Conservation (phyloP, 2,329 filamentous ascomycete genomes). For the Periconia sp. region DNA sequence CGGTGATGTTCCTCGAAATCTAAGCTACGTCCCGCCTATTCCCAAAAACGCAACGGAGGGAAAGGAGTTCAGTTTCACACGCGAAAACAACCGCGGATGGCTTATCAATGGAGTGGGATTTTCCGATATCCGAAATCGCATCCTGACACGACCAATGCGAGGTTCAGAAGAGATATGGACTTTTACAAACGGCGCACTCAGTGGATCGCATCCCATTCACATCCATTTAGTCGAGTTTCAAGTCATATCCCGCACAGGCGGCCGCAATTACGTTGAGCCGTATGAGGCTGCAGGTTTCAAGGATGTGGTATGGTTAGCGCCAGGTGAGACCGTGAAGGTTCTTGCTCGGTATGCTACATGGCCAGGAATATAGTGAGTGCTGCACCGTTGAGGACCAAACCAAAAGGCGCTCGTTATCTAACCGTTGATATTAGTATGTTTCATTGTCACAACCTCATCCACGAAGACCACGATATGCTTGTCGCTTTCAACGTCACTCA, state of each 20-base stretch:
- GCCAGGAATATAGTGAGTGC: slow-evolving; percentile 49
- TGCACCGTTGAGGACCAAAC: slow-evolving; percentile 4
- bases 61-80: slow-evolving; percentile 35
- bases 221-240: slow-evolving; percentile 63
- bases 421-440: slow-evolving; percentile 38
- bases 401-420: background rate
- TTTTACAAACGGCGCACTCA: slow-evolving; percentile 51
- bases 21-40: slow-evolving; percentile 28
- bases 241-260: slow-evolving; percentile 53
- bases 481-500: slow-evolving; percentile 47
- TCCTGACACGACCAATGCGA: slow-evolving; percentile 35
- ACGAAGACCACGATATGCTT: slow-evolving; percentile 50
- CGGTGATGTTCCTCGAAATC: slow-evolving; percentile 27
- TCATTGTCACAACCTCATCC: slow-evolving; percentile 50
- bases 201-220: slow-evolving; percentile 58
- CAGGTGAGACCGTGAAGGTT: slow-evolving; percentile 45
- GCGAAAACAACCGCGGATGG: slow-evolving; percentile 29
- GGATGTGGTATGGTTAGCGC: slow-evolving; percentile 59
- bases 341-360: slow-evolving; percentile 36
- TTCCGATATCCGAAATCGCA: slow-evolving; percentile 34
- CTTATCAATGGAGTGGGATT: slow-evolving; percentile 39
- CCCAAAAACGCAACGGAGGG: slow-evolving; percentile 16
- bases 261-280: slow-evolving; percentile 45
- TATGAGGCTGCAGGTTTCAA: slow-evolving; percentile 61
- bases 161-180: slow-evolving; percentile 42